Evolutionary conservation across 139 green algal species (phyloP).

Genomic region (Coelastrella sp.): DNA sequence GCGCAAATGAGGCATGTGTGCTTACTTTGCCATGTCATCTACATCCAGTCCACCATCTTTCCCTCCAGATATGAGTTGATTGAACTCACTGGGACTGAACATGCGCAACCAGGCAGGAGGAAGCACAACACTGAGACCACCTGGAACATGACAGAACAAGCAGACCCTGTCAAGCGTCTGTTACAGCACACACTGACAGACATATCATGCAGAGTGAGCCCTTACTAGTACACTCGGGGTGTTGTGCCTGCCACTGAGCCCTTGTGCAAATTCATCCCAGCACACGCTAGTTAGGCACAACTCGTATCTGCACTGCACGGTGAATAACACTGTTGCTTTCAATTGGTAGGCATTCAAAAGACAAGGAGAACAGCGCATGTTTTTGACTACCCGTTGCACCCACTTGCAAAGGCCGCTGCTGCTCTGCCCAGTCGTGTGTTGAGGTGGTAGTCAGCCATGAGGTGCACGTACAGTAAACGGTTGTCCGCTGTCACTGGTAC

Average conservation of each 20-base stretch:
- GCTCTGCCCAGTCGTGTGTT: constrained; percentile 74
- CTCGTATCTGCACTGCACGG: too few species aligned
- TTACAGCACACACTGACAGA: too few species aligned
- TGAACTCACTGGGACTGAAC: constrained; percentile 92
- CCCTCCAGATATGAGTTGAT: constrained; percentile 74
- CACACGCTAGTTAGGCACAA: too few species aligned
- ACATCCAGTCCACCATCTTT: constrained; percentile 71
- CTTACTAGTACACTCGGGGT: too few species aligned
- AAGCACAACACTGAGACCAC: constrained; percentile 62
- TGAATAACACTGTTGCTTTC: too few species aligned
- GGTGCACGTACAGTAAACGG: constrained; percentile 82
- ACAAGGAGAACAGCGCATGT: too few species aligned
- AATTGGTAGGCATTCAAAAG: too few species aligned
- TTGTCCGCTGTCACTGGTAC: constrained; percentile 81
- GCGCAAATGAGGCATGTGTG: background rate
- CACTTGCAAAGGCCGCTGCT: constrained; percentile 75
- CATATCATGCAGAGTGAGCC: too few species aligned
- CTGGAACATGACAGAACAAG: background rate
- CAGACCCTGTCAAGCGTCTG: too few species aligned
- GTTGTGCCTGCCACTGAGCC: too few species aligned
- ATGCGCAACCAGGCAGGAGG: constrained; percentile 66
- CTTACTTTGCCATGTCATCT: constrained; percentile 79
- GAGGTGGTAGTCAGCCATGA: constrained; percentile 89
- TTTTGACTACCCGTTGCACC: background rate
- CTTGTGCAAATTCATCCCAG: too few species aligned